A percentile compares a stretch with the other conserved stretches of the same genome.
Conservation (phyloP, 805 yeast species). For the Candida boleticola region DNA sequence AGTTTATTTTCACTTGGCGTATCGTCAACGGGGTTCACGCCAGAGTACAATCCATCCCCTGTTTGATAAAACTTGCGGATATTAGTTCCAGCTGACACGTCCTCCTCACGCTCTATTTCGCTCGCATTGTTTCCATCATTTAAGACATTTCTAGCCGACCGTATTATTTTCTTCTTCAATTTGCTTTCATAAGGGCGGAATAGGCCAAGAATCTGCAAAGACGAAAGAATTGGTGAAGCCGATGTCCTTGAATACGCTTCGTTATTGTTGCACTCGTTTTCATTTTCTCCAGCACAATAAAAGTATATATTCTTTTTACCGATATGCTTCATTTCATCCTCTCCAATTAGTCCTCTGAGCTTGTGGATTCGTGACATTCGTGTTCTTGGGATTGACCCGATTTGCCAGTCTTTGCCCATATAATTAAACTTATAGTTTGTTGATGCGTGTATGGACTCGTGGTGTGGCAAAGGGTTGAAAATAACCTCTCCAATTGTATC, state of each 20-base stretch:
- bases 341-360: conserved; percentile 16
- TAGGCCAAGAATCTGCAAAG: conserved; percentile 33
- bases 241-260: no score
- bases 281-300: conserved; percentile 23
- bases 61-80: conserved; percentile 37
- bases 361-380: conserved; percentile 26
- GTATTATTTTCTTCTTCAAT: conserved; percentile 35
- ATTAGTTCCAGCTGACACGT: conserved; percentile 23
- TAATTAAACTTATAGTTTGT: conserved; percentile 28
- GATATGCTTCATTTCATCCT: conserved; percentile 23
- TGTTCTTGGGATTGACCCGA: conserved; percentile 48
- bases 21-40: conserved; percentile 45
- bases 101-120: no score
- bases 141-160: conserved; percentile 27
- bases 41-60: conserved; percentile 55
- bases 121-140: no score
- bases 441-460: background rate
- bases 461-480: background rate
- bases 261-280: no score
- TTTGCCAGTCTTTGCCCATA: conserved; percentile 27
- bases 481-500: background rate
- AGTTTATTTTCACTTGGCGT: conserved; percentile 57
- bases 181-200: conserved; percentile 42
- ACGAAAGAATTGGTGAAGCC: no score
- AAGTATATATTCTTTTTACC: conserved; percentile 37